These are phyloP conservation scores for Aegle marmelos DNA, from an alignment of 345 rosid genomes.

Conservation along the genomic window DNA sequence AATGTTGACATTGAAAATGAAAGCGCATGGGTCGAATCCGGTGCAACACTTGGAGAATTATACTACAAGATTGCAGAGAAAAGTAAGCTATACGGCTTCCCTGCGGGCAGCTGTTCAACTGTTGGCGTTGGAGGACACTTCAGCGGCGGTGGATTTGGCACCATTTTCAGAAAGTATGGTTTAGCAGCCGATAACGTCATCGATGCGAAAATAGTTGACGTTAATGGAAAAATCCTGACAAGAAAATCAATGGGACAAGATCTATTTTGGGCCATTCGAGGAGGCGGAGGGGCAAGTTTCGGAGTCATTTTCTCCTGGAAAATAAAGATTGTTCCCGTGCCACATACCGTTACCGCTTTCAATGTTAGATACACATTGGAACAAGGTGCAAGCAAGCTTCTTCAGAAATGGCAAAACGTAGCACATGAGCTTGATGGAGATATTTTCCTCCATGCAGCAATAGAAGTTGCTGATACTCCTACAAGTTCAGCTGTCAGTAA, in stretches of 20 bases:
- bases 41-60: slow-evolving; percentile 40
- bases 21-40: slow-evolving; percentile 35
- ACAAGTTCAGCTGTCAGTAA: background rate
- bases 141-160: slow-evolving; percentile 41
- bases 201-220: slow-evolving; percentile 32
- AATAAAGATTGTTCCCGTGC: slow-evolving; percentile 29
- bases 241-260: slow-evolving; percentile 11
- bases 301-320: slow-evolving; percentile 32
- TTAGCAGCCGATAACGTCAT: slow-evolving; percentile 28
- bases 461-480: background rate
- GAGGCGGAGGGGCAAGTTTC: slow-evolving; percentile 43
- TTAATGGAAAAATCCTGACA: slow-evolving; percentile 23
- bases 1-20: slow-evolving; percentile 9
- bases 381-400: slow-evolving; percentile 21
- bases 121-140: slow-evolving; percentile 46
- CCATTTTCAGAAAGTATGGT: slow-evolving; percentile 34
- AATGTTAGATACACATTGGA: background rate
- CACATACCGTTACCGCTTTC: slow-evolving; percentile 22
- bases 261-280: slow-evolving; percentile 39
- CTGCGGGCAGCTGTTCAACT: slow-evolving; percentile 38
- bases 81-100: slow-evolving; percentile 28
- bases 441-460: slow-evolving; percentile 17
- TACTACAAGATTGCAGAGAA: slow-evolving; percentile 25
- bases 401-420: slow-evolving; percentile 28
- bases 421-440: slow-evolving; percentile 23